These are phyloP conservation scores for Pythium rishiriense DNA, from an alignment of 352 stramenopile genomes.

Conservation along the genomic window DNA sequence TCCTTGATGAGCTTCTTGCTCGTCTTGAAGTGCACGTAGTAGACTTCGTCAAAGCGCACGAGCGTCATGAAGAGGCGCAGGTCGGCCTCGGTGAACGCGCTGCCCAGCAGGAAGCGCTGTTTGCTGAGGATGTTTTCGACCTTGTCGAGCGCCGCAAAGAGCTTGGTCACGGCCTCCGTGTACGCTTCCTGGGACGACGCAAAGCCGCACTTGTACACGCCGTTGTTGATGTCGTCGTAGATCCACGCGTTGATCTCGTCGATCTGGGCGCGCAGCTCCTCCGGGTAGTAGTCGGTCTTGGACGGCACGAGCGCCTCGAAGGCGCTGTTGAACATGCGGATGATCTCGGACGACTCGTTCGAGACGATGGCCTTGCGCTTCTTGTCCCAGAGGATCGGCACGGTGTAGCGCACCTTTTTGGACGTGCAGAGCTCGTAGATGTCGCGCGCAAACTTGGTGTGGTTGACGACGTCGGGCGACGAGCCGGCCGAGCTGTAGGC, in stretches of 20 bases:
- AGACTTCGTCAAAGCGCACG: constrained; percentile 83
- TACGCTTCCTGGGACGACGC: constrained; percentile 88
- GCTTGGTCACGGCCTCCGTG: constrained; percentile 67
- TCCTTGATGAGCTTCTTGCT: constrained; percentile 89
- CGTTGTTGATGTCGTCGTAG: constrained; percentile 93
- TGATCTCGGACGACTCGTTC: constrained; percentile 94
- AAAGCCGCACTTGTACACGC: constrained; percentile 93
- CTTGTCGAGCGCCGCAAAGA: constrained; percentile 72
- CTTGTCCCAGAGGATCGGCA: constrained; percentile 92
- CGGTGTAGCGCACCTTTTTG: constrained; percentile 83
- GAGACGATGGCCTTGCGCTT: constrained; percentile 90
- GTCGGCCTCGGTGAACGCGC: constrained; percentile 76
- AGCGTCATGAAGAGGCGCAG: constrained; percentile 82
- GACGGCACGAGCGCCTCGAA: constrained; percentile 75
- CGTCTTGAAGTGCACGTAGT: constrained; percentile 88
- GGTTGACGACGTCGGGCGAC: constrained; percentile 68
- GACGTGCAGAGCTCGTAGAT: constrained; percentile 81
- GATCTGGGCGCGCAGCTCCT: constrained; percentile 75
- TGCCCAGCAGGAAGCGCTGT: constrained; percentile 64
- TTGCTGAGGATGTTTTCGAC: constrained; percentile 69
- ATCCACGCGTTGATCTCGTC: constrained; percentile 92
- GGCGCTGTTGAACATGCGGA: constrained; percentile 89
- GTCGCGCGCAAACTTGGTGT: constrained; percentile 62
- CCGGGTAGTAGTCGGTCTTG: constrained; percentile 79
- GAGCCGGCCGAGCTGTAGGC: constrained; percentile 70